Percentiles rank a stretch among this genome's conserved stretches.
Evolutionary conservation across 2,329 filamentous ascomycete species (phyloP).

Genomic region (Monilinia aucupariae): DNA sequence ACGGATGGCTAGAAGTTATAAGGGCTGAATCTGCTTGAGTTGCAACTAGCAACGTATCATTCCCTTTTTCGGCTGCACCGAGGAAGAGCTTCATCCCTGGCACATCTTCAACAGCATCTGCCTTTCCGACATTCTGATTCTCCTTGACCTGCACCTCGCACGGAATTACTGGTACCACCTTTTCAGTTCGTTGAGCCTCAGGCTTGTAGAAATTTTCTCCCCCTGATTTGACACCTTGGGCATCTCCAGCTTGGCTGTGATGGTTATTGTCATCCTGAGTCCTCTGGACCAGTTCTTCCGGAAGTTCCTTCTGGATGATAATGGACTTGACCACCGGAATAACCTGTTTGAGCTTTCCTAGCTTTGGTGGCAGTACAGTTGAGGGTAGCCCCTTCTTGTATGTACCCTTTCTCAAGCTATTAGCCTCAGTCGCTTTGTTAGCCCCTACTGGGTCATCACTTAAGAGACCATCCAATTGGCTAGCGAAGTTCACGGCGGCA

Average conservation of each 20-base stretch:
- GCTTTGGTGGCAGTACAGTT: not conserved
- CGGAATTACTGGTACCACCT: not conserved
- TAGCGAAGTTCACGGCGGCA: not conserved
- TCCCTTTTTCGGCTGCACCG: not conserved
- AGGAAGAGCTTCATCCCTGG: not conserved
- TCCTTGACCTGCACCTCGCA: not conserved
- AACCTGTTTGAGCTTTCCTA: not conserved
- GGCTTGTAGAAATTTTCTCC: not conserved
- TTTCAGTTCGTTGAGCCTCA: not conserved
- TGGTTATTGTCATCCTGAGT: not conserved
- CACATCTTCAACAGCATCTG: not conserved
- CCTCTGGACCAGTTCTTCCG: not conserved
- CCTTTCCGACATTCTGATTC: not conserved
- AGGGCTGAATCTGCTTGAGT: not conserved
- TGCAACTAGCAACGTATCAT: not conserved
- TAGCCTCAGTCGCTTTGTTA: not conserved
- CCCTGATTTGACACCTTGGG: not conserved
- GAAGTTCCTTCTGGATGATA: not conserved
- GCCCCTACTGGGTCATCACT: not conserved
- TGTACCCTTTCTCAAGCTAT: not conserved
- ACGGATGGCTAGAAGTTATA: not conserved
- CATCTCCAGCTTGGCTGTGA: not conserved
- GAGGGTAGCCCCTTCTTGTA: not conserved
- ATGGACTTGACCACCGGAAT: not conserved
- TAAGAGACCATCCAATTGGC: slow-evolving; percentile 1